A percentile compares a stretch with the other conserved stretches of the same genome.
phyloP scores from a whole-genome alignment of 768 basidiomycete species.

The Tremella mesenterica region DNA sequence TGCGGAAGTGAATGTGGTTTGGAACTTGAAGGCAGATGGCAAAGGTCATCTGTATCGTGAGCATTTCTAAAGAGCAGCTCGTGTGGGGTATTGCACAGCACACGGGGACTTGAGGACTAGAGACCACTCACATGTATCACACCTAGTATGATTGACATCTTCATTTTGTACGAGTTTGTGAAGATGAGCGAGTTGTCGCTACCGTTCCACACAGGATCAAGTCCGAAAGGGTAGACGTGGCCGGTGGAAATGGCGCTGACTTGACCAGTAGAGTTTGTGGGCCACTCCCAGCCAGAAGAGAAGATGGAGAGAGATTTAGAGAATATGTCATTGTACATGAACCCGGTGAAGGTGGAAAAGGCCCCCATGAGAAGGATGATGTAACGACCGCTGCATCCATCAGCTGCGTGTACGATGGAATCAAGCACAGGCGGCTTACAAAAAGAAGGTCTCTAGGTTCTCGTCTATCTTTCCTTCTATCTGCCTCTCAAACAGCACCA shows the following conservation, averaged over 20 bases:
- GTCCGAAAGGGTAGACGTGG: slow-evolving; percentile 77
- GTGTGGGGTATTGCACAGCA: background rate
- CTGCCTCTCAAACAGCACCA: slow-evolving; percentile 79
- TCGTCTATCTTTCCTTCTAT: slow-evolving; percentile 67
- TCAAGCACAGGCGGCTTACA: slow-evolving; percentile 51
- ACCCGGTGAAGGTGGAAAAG: slow-evolving; percentile 91
- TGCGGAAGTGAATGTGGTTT: slow-evolving; percentile 90
- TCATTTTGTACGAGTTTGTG: slow-evolving; percentile 99
- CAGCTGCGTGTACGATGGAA: no score
- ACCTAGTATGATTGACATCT: slow-evolving; percentile 93
- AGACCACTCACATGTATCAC: slow-evolving; percentile 72
- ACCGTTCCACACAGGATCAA: slow-evolving; percentile 93
- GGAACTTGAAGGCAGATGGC: slow-evolving; percentile 91
- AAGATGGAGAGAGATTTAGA: slow-evolving; percentile 82
- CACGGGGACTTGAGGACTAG: background rate
- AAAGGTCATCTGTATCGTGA: slow-evolving; percentile 77
- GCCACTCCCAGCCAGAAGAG: slow-evolving; percentile 82
- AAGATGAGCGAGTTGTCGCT: slow-evolving; percentile 85
- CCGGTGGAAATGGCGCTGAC: slow-evolving; percentile 55
- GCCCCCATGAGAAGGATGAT: slow-evolving; percentile 97
- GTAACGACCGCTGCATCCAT: slow-evolving; percentile 72
- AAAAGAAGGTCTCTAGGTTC: slow-evolving; percentile 86
- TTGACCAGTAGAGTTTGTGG: slow-evolving; percentile 50
- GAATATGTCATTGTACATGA: slow-evolving; percentile 99
- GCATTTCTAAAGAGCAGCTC: background rate